Evolutionary conservation across 2,329 filamentous ascomycete genomes (phyloP).

Genomic region (Tolypocladium paradoxum): DNA sequence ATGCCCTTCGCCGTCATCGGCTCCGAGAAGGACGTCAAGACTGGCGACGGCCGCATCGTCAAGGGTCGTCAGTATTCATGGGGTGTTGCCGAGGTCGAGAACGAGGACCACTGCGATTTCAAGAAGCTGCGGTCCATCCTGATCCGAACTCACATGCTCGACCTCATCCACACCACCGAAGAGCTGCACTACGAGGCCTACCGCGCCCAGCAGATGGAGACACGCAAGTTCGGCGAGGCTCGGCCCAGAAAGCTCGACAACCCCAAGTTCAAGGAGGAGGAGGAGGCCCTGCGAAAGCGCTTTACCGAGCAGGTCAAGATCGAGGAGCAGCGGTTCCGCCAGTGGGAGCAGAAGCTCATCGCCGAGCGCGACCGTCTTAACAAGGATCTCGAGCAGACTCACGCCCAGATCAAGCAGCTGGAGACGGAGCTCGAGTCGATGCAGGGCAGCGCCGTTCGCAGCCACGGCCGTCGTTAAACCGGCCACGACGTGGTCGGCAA

Average conservation of each 20-base stretch:
- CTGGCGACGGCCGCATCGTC: constrained; percentile 86
- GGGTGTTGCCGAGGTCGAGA: constrained; percentile 99
- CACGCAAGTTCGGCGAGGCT: constrained; percentile 96
- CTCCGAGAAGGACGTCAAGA: constrained; percentile 98
- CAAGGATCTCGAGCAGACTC: constrained; percentile 98
- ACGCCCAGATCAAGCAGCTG: constrained; percentile 84
- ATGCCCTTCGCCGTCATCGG: constrained; percentile 99
- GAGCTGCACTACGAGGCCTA: constrained; percentile 99
- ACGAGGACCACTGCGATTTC: constrained; percentile 99
- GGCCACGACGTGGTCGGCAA: constrained; percentile 4
- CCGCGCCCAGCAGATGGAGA: constrained; percentile 99
- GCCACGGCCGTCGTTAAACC: constrained; percentile 80
- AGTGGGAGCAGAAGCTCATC: constrained; percentile 99
- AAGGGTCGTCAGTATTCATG: constrained; percentile 99
- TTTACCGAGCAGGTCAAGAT: constrained; percentile 99
- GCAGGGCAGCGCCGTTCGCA: constrained; percentile 83
- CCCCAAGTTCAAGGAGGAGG: constrained; percentile 99
- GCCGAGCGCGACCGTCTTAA: constrained; percentile 97
- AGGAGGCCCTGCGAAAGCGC: constrained; percentile 94
- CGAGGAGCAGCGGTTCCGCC: constrained; percentile 96
- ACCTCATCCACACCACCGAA: constrained; percentile 98
- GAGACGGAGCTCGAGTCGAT: constrained; percentile 88
- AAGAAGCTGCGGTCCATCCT: constrained; percentile 99
- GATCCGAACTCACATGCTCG: constrained; percentile 98
- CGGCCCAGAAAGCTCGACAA: constrained; percentile 97